phyloP scores from a whole-genome alignment of 169 alveolate genomes.

The Cryptosporidium muris region DNA sequence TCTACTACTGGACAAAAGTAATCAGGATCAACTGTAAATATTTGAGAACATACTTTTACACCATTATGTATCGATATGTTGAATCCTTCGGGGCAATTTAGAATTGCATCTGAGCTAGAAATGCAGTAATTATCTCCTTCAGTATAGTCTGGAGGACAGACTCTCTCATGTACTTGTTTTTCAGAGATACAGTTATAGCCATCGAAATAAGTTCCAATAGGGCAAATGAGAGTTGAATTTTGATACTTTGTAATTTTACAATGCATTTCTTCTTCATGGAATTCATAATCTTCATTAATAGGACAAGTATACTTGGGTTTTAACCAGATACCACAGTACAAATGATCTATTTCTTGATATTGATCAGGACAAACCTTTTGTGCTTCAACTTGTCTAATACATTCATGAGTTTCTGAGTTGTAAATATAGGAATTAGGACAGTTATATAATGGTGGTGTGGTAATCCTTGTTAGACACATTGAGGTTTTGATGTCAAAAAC shows the following conservation, averaged over 20 bases:
- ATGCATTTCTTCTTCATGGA: not conserved
- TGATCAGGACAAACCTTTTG: conserved; percentile 46
- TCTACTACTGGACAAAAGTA: conserved; percentile 23
- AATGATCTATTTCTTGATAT: conserved; percentile 1
- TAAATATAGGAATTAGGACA: conserved; percentile 52
- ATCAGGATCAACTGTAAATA: conserved; percentile 29
- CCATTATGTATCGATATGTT: conserved; percentile 31
- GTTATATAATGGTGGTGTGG: conserved; percentile 1
- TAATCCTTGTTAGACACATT: conserved; percentile 37
- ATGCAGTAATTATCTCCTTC: conserved; percentile 40
- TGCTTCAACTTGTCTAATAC: conserved; percentile 16
- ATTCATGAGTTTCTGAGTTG: not conserved
- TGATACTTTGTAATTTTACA: conserved; percentile 12
- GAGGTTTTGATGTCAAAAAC: conserved; percentile 2
- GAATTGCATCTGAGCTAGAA: conserved; percentile 21
- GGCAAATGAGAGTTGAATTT: conserved; percentile 26
- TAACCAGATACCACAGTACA: conserved; percentile 43
- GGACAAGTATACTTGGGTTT: conserved; percentile 48
- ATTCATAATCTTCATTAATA: not conserved
- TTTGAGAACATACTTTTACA: conserved; percentile 12
- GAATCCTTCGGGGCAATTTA: conserved; percentile 55
- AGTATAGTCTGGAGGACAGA: conserved; percentile 50
- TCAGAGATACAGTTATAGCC: conserved; percentile 41
- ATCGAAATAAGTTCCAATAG: conserved; percentile 22
- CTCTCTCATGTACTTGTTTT: not conserved